Conservation (phyloP, 2,329 filamentous ascomycete genomes). For the Pseudogymnoascus destructans region DNA sequence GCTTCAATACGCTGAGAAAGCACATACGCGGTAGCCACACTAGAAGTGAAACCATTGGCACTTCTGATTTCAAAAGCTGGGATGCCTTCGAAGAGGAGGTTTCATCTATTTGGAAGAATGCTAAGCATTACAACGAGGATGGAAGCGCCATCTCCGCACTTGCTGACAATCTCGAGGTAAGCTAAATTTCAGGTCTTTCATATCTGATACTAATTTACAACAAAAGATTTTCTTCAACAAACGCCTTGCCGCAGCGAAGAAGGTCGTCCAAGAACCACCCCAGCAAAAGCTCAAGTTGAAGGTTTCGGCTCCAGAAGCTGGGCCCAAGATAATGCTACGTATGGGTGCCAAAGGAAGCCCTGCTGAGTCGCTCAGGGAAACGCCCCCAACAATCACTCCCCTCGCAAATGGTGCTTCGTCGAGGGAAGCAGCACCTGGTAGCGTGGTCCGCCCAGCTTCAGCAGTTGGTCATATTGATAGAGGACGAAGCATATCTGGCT, state of each 20-base stretch:
- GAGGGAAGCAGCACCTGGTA: background rate
- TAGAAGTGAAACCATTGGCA: constrained; percentile 35
- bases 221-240: constrained; percentile 53
- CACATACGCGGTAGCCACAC: constrained; percentile 49
- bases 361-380: constrained; percentile 34
- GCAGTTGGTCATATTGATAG: constrained; percentile 22
- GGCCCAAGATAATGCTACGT: constrained; percentile 59
- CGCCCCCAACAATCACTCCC: constrained; percentile 19
- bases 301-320: constrained; percentile 35
- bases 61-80: constrained; percentile 69
- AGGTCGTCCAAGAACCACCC: constrained; percentile 56
- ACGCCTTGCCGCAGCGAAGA: constrained; percentile 58
- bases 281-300: constrained; percentile 74
- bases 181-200: constrained; percentile 17
- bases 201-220: constrained; percentile 15
- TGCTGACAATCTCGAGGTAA: constrained; percentile 67
- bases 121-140: constrained; percentile 82
- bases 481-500: constrained; percentile 23
- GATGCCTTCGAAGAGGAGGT: constrained; percentile 66
- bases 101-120: constrained; percentile 76
- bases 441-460: constrained; percentile 14
- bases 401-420: background rate
- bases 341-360: constrained; percentile 47
- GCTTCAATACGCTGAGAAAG: constrained; percentile 65
- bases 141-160: constrained; percentile 71